These are phyloP conservation scores for Ambispora gerdemannii DNA, from an alignment of 192 early-diverging fungal genomes.

Conservation along the genomic window DNA sequence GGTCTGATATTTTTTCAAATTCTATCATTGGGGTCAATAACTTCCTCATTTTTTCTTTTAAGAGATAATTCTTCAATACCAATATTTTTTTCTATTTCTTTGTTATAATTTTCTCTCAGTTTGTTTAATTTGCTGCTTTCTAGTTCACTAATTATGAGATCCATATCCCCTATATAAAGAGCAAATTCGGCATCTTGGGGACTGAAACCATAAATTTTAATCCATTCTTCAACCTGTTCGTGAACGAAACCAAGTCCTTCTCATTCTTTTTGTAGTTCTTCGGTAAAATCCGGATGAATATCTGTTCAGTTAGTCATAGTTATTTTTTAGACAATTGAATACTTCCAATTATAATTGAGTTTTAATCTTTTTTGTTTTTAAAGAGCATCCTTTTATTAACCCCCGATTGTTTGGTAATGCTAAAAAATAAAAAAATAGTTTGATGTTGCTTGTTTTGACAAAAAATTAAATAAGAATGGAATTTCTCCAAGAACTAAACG, in stretches of 20 bases:
- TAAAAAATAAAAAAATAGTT: too few species aligned
- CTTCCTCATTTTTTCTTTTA: neutral
- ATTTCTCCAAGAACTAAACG: constrained; percentile 21
- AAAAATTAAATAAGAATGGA: constrained; percentile 17
- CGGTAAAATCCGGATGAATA: constrained; percentile 12
- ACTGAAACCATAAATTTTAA: neutral
- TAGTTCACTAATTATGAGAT: neutral
- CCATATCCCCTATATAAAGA: neutral
- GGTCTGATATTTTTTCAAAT: constrained; percentile 5
- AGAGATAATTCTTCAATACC: neutral
- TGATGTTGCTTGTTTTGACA: too few species aligned
- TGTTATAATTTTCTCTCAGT: constrained; percentile 2
- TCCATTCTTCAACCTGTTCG: neutral
- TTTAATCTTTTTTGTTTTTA: constrained; percentile 7
- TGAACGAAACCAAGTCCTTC: neutral
- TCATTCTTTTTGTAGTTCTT: constrained; percentile 6
- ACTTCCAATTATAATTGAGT: constrained; percentile 13
- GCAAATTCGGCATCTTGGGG: constrained; percentile 10
- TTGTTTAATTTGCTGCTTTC: neutral
- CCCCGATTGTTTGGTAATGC: too few species aligned
- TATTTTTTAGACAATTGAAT: constrained; percentile 5
- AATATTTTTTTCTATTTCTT: neutral
- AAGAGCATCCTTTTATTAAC: constrained; percentile 4
- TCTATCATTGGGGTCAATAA: neutral
- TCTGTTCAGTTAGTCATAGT: constrained; percentile 17